Evolutionary conservation across 305 asterid species (phyloP), one percentile per base, ranked within the genome.

Genomic region (Euphrasia arctica): DNA sequence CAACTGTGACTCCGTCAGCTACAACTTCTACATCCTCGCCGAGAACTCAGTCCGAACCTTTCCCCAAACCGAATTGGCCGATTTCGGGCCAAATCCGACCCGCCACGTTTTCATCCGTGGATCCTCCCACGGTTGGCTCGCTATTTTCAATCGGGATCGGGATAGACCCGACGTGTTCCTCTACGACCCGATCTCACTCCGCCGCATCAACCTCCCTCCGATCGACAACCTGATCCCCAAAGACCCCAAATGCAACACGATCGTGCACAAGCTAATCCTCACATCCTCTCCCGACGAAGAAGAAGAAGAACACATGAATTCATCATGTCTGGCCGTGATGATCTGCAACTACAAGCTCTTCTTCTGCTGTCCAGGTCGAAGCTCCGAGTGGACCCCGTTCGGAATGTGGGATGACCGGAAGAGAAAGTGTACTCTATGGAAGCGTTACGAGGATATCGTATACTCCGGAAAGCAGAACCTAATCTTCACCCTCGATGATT

Each of bases 211-310:
- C 15, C 54, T 61, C n/a, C 65, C 65, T 3, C 54, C 65, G 4
- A 11, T 61, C 27, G 18, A 25, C 11, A 43, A 43, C 28, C 28
- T 25, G 0, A 25, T 52, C 5, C 58, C 58, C 5, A 0, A 2
- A 14, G 3, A 1, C 58, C 58, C 54, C 32, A 1, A 2, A 1
- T 8, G n/a, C 31, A 6, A 32, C 22, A 7, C 5, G 11, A 0
- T 14, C 54, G 25, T 43, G 29, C 0, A 4, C 18, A 61, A 61
- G 4, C 18, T 43, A 1, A 43, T 61, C 0, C 28, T 45, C 39
- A 42, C 65, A 12, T 60, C 22, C 65, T 60, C 65, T 0, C 65
- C 64, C 9, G 34, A 60, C 13, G 52, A 60, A 9, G 64, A 60
- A 2, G 36, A 42, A 25, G 27, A 25, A 25, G 2, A 25, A 25